These are phyloP conservation scores for Termitomyces bulborhizus DNA, from an alignment of 768 basidiomycete species.

Conservation along the genomic window DNA sequence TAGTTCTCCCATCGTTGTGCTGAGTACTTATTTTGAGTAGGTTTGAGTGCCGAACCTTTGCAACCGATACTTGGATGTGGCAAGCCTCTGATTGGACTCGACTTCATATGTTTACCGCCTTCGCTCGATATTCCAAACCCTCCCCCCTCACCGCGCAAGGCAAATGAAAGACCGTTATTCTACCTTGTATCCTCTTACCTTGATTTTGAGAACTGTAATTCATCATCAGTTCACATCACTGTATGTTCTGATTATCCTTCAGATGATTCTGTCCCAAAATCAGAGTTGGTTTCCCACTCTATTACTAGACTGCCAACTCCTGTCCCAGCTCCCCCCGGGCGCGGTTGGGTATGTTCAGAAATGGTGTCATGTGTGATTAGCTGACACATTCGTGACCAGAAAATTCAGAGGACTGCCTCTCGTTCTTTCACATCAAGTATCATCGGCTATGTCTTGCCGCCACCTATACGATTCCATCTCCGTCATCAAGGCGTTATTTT, in stretches of 20 bases:
- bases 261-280: conserved; percentile 34
- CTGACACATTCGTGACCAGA: conserved; percentile 17
- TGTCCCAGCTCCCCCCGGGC: conserved; percentile 15
- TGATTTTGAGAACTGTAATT: conserved; percentile 60
- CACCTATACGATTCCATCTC: conserved; percentile 27
- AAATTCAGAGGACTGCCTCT: conserved; percentile 22
- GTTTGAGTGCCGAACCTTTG: conserved; percentile 36
- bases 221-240: not conserved
- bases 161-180: conserved; percentile 24
- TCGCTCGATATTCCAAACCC: conserved; percentile 1
- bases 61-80: conserved; percentile 34
- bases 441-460: conserved; percentile 39
- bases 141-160: conserved; percentile 11
- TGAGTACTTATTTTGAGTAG: conserved; percentile 20
- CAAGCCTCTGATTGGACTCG: conserved; percentile 34
- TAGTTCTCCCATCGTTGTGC: not conserved
- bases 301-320: conserved; percentile 16
- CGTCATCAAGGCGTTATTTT: conserved; percentile 29
- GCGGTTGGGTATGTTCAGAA: conserved; percentile 32
- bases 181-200: conserved; percentile 48
- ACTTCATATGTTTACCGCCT: conserved; percentile 33
- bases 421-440: conserved; percentile 40
- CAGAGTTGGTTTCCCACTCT: conserved; percentile 30
- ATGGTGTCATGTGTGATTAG: not conserved
- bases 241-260: not conserved